Base-by-base conservation (phyloP, 768 basidiomycete genomes). In the Psilocybe cyanescens region DNA sequence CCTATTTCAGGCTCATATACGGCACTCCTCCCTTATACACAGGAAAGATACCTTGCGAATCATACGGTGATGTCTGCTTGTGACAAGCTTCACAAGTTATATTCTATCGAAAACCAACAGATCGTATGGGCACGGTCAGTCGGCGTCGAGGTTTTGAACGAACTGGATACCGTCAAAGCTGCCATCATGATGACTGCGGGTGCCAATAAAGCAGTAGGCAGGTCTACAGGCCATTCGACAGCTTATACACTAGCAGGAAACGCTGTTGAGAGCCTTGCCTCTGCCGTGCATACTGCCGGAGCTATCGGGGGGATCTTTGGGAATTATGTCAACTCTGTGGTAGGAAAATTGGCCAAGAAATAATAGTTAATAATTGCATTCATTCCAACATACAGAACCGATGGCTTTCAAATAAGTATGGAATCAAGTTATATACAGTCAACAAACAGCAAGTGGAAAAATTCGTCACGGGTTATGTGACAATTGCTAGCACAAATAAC, bases 81-180 rank as follows among this genome's bases (percentile, higher is more conserved):
- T 52, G 96, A 99, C 76, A 95, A 95, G 70, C 81, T 99, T 37
- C 91, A 96, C 76, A 93, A 93, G 68, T 70, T 99, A 16, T 99
- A 96, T 72, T 78, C 88, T 1, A 83, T 83, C 3, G 85, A 88
- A 46, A 76, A 78, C 35, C 83, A 80, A 28, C 87, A 89, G 1
- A 69, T 95, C 11, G 95, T 97, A 16, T 95, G 92, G 92, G 88
- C 87, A 2, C 86, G 97, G 56, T 91, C 91, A 0, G 83, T 89
- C 14, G 97, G 97, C 1, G 71, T 98, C 17, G 97, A 99, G 68
- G 87, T 97, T 9, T 67, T 99, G 47, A 97, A 99, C 68, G 95
- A 99, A 74, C 75, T 97, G 14, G 89, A 91, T 60, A 78, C 86
- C 0, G 65, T 99, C 62, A 98, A 99, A 76, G 84, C 85, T 14